Conservation (phyloP, 2,329 filamentous ascomycete species). For the Thielaviopsis musarum region DNA sequence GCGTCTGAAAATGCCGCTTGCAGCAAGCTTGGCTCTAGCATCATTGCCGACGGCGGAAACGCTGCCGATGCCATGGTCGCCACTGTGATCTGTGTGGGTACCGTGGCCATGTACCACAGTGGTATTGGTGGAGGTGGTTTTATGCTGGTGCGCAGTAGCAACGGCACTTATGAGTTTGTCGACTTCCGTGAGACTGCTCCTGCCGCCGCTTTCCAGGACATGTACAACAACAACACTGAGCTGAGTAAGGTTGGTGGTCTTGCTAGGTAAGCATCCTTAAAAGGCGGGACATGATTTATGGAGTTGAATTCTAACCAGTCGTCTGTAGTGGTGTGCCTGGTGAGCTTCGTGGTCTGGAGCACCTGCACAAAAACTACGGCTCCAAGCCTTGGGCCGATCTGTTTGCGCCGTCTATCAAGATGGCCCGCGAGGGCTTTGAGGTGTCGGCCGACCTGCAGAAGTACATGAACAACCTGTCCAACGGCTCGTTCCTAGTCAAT, state of each 20-base stretch:
- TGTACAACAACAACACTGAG: constrained; percentile 56
- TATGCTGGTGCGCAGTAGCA: constrained; percentile 47
- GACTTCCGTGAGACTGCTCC: constrained; percentile 79
- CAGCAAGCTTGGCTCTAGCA: constrained; percentile 38
- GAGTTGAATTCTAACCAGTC: not conserved
- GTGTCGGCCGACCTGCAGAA: constrained; percentile 53
- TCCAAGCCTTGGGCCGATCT: constrained; percentile 47
- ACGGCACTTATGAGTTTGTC: constrained; percentile 59
- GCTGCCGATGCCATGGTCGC: constrained; percentile 50
- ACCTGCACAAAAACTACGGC: constrained; percentile 54
- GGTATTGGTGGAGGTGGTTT: constrained; percentile 71
- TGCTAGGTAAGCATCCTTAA: constrained; percentile 40
- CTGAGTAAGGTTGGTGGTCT: constrained; percentile 53
- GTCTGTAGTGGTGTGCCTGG: constrained; percentile 44
- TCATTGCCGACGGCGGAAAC: constrained; percentile 44
- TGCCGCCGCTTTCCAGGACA: constrained; percentile 59
- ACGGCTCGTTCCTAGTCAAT: constrained; percentile 46
- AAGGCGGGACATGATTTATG: constrained; percentile 9
- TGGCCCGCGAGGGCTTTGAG: constrained; percentile 56
- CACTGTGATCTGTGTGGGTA: constrained; percentile 47
- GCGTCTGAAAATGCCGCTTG: constrained; percentile 44
- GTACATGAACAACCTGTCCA: constrained; percentile 42
- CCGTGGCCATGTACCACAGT: constrained; percentile 46
- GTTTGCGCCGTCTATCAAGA: constrained; percentile 50
- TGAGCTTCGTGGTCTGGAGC: constrained; percentile 55